phyloP scores from a whole-genome alignment of 148 eudicot genomes.

The Fagopyrum homotropicum region DNA sequence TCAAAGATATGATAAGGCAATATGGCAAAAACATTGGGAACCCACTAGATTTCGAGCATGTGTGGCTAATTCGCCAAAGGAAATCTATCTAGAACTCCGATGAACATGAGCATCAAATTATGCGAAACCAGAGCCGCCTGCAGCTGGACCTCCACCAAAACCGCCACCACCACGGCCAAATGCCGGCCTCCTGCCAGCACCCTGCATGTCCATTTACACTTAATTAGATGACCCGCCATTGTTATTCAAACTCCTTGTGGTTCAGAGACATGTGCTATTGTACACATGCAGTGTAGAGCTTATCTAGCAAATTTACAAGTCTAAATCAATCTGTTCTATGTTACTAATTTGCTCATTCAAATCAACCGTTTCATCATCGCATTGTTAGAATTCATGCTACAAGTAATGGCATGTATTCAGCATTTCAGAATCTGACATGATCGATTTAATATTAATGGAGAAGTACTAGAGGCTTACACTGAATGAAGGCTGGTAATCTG shows the following conservation, averaged over 20 bases:
- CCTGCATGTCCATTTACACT: constrained; percentile 1
- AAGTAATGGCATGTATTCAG: no score
- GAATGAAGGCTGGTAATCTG: constrained; percentile 81
- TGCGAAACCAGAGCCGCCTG: constrained; percentile 10
- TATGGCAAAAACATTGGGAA: not conserved
- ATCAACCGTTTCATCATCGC: no score
- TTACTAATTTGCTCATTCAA: not conserved
- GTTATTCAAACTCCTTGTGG: not conserved
- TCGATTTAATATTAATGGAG: not conserved
- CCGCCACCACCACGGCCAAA: constrained; percentile 18
- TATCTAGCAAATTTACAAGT: not conserved
- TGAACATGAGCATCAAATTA: not conserved
- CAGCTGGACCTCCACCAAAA: constrained; percentile 11
- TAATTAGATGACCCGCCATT: not conserved
- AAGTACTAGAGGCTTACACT: constrained; percentile 29
- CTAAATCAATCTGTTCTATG: not conserved
- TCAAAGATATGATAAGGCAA: not conserved
- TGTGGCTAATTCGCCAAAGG: not conserved
- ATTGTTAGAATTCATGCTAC: no score
- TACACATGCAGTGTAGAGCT: not conserved
- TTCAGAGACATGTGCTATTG: not conserved
- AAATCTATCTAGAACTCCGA: not conserved
- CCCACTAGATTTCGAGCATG: not conserved
- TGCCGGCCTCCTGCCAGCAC: constrained; percentile 17
- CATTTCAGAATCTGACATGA: not conserved